phyloP scores from a whole-genome alignment of 768 basidiomycete species.

The Antrodiella citrinella region DNA sequence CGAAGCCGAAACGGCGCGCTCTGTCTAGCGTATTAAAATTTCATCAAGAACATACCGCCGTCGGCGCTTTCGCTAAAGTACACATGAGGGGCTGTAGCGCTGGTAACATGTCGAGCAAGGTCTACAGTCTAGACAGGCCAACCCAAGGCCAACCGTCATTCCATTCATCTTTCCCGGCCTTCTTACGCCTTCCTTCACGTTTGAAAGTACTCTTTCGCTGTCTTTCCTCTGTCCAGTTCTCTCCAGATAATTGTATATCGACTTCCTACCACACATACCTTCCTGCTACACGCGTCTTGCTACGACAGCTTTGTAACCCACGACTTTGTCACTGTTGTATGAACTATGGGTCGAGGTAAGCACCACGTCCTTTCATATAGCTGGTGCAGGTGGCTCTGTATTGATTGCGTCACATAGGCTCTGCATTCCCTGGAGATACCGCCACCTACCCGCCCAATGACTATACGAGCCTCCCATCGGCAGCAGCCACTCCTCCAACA shows the following conservation, averaged over 20 bases:
- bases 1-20: too few relatives aligned
- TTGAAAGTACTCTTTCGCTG: too few relatives aligned
- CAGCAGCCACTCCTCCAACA: conserved; percentile 1
- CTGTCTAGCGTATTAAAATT: too few relatives aligned
- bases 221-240: background rate
- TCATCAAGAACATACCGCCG: too few relatives aligned
- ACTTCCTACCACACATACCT: background rate
- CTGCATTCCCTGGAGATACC: conserved; percentile 1
- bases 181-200: too few relatives aligned
- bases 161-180: background rate
- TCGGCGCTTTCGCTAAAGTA: too few relatives aligned
- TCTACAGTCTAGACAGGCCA: too few relatives aligned
- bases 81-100: too few relatives aligned
- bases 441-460: conserved; percentile 11
- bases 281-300: background rate
- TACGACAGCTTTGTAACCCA: background rate
- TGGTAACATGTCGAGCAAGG: too few relatives aligned
- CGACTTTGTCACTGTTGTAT: conserved; percentile 1
- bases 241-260: background rate
- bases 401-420: background rate
- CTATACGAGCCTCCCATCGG: conserved; percentile 6
- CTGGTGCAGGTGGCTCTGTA: background rate
- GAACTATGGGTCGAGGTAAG: conserved; percentile 16
- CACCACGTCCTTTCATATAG: background rate
- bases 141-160: too few relatives aligned